Base-by-base conservation (phyloP, 805 yeast genomes). In the Cyberlindnera suaveolens region DNA sequence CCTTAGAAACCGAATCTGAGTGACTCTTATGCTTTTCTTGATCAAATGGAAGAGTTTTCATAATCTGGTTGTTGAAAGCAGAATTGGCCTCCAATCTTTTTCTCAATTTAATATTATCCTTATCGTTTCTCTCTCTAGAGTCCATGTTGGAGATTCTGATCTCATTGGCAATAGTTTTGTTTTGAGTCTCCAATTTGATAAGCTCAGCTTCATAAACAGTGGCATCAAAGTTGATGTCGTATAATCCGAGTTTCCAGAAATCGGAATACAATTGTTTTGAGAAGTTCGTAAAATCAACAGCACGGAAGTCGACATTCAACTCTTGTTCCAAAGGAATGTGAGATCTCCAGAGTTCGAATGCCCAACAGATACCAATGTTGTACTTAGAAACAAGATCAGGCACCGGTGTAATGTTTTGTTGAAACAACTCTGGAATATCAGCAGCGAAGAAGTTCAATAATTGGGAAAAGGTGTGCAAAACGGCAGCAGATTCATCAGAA, bases 331-430 rank as follows among this genome's bases (percentile, higher is more conserved):
- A 47, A 41, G 62, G 60, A 60, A 70, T 46, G 56, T 64, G 49
- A 40, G 54, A 57, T 57, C 96, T 72, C 95, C 96, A 88, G 2
- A 87, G 56, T 48, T 82, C 86, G 63, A 86, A 87, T 0, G 80
- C 80, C 87, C 91, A 82, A 16, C 72, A 70, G 0, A 75, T 61
- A 3, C 77, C 68, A 8, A 83, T 65, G 2, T 68, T 64, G 48
- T 69, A 78, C 2, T 68, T 59, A 3, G 55, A 49, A 3, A 69
- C 54, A 32, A 84, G 62, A 4, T 63, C 65, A 11, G 61, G 60
- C 17, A 77, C 57, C 1, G 77, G 57, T 1, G 71, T 42, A 50
- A 82, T 62, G 8, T 64, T 54, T 0, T 57, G 41, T 0, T 52
- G 44, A 31, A 75, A 67, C 1, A 60, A 52, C 0, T 58, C 59